Evolutionary conservation across 192 early-diverging fungal species (phyloP).

Genomic region (Paraglomus occultum): DNA sequence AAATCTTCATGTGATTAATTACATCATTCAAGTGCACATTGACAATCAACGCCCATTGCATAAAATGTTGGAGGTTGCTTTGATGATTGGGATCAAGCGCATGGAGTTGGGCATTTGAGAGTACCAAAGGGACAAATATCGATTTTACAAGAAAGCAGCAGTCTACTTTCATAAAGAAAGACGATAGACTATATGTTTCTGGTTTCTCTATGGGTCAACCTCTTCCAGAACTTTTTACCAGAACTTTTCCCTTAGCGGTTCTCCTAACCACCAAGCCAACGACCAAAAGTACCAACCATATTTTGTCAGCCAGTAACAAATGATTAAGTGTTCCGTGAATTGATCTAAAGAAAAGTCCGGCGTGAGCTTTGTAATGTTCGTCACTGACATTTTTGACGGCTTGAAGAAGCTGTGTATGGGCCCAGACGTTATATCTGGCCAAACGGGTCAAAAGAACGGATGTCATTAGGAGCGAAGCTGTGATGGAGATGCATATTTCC

Average conservation of each 20-base stretch:
- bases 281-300: constrained; percentile 33
- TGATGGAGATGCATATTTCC: neutral
- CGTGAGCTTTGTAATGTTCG: constrained; percentile 22
- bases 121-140: neutral
- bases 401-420: constrained; percentile 16
- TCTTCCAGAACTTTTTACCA: too few species aligned
- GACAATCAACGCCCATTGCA: too few species aligned
- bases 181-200: neutral
- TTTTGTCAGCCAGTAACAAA: constrained; percentile 16
- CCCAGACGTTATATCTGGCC: constrained; percentile 29
- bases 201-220: too few species aligned
- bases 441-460: constrained; percentile 4
- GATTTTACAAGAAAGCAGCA: neutral
- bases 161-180: neutral
- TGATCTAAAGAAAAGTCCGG: constrained; percentile 33
- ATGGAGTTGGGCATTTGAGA: too few species aligned
- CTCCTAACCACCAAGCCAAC: neutral
- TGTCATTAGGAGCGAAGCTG: neutral
- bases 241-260: too few species aligned
- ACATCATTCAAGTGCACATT: too few species aligned
- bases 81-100: too few species aligned
- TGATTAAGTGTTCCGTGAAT: constrained; percentile 40
- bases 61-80: too few species aligned
- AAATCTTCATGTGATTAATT: too few species aligned
- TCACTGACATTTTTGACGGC: constrained; percentile 11